These are phyloP conservation scores for Trypanosoma conorhini DNA, from an alignment of 208 protist genomes.

Conservation along the genomic window DNA sequence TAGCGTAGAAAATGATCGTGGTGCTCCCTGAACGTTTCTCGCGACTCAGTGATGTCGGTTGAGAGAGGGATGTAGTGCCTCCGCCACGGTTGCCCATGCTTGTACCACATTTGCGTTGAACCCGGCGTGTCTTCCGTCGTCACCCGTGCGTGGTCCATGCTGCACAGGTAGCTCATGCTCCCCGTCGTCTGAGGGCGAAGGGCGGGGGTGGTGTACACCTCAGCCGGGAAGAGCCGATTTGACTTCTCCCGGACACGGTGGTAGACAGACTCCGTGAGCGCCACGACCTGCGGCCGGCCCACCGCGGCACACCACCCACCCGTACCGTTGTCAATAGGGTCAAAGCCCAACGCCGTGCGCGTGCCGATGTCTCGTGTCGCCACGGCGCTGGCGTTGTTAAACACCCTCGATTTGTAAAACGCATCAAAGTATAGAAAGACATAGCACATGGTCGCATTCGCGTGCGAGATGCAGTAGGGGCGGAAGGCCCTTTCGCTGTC, in stretches of 20 bases:
- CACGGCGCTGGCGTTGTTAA: slow-evolving; percentile 45
- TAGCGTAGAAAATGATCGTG: slow-evolving; percentile 71
- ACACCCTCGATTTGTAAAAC: slow-evolving; percentile 60
- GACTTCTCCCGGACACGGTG: slow-evolving; percentile 27
- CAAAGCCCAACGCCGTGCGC: slow-evolving; percentile 50
- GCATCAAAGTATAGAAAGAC: slow-evolving; percentile 76
- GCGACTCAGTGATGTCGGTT: slow-evolving; percentile 25
- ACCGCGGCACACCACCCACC: slow-evolving; percentile 49
- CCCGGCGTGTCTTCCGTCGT: slow-evolving; percentile 51
- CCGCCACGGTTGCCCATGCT: slow-evolving; percentile 42
- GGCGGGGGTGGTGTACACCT: slow-evolving; percentile 27
- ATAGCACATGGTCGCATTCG: slow-evolving; percentile 42
- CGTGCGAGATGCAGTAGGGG: slow-evolving; percentile 47
- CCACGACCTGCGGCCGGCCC: slow-evolving; percentile 50
- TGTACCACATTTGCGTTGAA: slow-evolving; percentile 67
- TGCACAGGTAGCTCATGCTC: slow-evolving; percentile 55
- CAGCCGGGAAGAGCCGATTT: slow-evolving; percentile 34
- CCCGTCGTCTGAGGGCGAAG: slow-evolving; percentile 29
- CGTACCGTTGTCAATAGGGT: slow-evolving; percentile 41
- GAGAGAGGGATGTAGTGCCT: slow-evolving; percentile 67
- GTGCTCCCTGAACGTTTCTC: slow-evolving; percentile 32
- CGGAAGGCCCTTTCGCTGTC: slow-evolving; percentile 28
- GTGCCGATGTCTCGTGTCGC: slow-evolving; percentile 45
- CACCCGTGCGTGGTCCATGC: slow-evolving; percentile 56
- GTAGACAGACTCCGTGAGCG: slow-evolving; percentile 48